Conservation (phyloP, 768 basidiomycete species). For the Kwoniella mangroviensis region DNA sequence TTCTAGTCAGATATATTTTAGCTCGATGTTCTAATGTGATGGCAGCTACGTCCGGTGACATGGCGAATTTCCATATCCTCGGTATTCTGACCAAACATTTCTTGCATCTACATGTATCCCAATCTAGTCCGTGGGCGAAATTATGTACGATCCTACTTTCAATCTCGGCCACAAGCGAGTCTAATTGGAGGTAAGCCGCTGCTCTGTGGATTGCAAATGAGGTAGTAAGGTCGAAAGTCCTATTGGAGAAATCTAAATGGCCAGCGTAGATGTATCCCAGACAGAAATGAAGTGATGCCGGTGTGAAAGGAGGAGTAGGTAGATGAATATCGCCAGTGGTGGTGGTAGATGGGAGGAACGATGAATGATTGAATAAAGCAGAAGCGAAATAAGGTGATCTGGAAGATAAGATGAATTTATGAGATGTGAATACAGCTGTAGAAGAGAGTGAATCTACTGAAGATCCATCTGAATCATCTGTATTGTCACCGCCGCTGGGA, state of each 20-base stretch:
- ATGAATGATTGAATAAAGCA: slow-evolving; percentile 72
- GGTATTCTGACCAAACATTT: slow-evolving; percentile 81
- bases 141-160: slow-evolving; percentile 83
- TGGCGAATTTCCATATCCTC: slow-evolving; percentile 79
- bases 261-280: slow-evolving; percentile 95
- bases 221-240: slow-evolving; percentile 89
- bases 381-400: slow-evolving; percentile 85
- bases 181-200: slow-evolving; percentile 76
- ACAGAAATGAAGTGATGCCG: slow-evolving; percentile 89
- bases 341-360: slow-evolving; percentile 52
- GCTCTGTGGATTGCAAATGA: slow-evolving; percentile 87
- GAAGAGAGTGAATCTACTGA: slow-evolving; percentile 56
- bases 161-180: slow-evolving; percentile 75
- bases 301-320: slow-evolving; percentile 91
- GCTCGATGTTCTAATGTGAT: slow-evolving; percentile 71
- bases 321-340: slow-evolving; percentile 63
- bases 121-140: slow-evolving; percentile 87
- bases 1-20: slow-evolving; percentile 73
- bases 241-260: slow-evolving; percentile 87
- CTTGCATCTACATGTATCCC: slow-evolving; percentile 80
- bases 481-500: slow-evolving; percentile 21
- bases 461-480: slow-evolving; percentile 34
- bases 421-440: slow-evolving; percentile 85
- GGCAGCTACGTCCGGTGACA: slow-evolving; percentile 77
- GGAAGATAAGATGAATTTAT: slow-evolving; percentile 89